A percentile compares a stretch with the other conserved stretches of the same genome.
Conservation (phyloP, 1,139 yeast species). For the Taphrina pruni region DNA sequence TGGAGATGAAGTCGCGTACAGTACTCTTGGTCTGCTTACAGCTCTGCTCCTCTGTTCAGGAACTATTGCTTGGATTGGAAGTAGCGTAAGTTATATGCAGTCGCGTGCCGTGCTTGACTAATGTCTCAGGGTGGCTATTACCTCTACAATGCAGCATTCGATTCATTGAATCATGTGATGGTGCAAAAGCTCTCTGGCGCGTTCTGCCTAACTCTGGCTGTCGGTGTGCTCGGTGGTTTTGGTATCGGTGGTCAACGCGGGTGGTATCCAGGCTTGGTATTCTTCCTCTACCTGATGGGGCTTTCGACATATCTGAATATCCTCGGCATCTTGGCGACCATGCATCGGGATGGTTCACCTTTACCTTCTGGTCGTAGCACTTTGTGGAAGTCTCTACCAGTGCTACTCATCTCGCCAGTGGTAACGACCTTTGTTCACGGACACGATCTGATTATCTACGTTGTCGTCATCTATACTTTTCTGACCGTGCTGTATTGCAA, state of each 20-base stretch:
- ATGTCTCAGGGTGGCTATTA: slow-evolving; percentile 23
- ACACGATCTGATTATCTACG: slow-evolving; percentile 14
- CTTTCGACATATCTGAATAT: slow-evolving; percentile 26
- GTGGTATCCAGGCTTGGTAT: slow-evolving; percentile 26
- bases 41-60: slow-evolving; percentile 24
- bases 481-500: slow-evolving; percentile 17
- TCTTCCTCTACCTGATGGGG: slow-evolving; percentile 22
- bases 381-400: slow-evolving; percentile 17
- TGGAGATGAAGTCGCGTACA: slow-evolving; percentile 14
- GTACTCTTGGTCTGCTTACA: slow-evolving; percentile 21
- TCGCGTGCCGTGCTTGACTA: not conserved
- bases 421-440: slow-evolving; percentile 23
- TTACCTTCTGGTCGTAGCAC: slow-evolving; percentile 18
- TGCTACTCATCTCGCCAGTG: slow-evolving; percentile 22
- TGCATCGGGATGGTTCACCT: slow-evolving; percentile 25
- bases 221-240: slow-evolving; percentile 13
- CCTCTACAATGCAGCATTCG: slow-evolving; percentile 31
- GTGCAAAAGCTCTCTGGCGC: slow-evolving; percentile 23
- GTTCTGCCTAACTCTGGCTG: slow-evolving; percentile 9
- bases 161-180: slow-evolving; percentile 28
- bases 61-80: slow-evolving; percentile 29
- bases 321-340: slow-evolving; percentile 23
- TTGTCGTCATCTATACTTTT: slow-evolving; percentile 23
- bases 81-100: slow-evolving; percentile 10
- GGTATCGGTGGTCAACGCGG: slow-evolving; percentile 28